A percentile compares a stretch with the other conserved stretches of the same genome.
phyloP scores from a whole-genome alignment of 352 stramenopile species.

The Pythium aristosporum region DNA sequence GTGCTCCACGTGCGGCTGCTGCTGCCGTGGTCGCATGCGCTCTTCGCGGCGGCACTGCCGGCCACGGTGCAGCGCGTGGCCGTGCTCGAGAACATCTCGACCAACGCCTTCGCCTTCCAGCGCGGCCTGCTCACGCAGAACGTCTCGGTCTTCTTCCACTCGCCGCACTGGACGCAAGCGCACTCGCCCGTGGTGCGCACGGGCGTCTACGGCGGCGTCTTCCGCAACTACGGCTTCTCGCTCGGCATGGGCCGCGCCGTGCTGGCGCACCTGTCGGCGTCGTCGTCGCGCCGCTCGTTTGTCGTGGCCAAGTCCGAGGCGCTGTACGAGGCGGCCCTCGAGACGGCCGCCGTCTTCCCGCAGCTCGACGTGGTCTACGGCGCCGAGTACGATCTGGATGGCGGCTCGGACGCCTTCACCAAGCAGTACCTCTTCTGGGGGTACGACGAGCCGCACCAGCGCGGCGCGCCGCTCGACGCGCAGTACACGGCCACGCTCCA shows the following conservation, averaged over 20 bases:
- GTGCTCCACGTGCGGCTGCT: constrained; percentile 74
- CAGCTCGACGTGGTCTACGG: constrained; percentile 62
- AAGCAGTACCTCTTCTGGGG: constrained; percentile 92
- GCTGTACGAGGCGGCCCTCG: constrained; percentile 54
- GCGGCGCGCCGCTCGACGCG: constrained; percentile 31
- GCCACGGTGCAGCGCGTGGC: constrained; percentile 53
- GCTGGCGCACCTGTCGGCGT: constrained; percentile 48
- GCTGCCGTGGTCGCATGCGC: constrained; percentile 67
- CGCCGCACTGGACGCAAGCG: constrained; percentile 30
- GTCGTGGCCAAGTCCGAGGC: constrained; percentile 81
- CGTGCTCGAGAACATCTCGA: constrained; percentile 73
- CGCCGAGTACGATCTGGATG: constrained; percentile 37
- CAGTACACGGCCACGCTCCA: constrained; percentile 45
- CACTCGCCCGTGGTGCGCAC: constrained; percentile 41
- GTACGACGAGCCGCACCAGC: constrained; percentile 59
- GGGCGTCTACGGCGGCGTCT: constrained; percentile 69
- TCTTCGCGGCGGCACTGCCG: constrained; percentile 69
- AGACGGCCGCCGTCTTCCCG: constrained; percentile 45
- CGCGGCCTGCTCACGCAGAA: constrained; percentile 65
- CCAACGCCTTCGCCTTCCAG: constrained; percentile 61
- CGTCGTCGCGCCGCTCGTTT: constrained; percentile 55
- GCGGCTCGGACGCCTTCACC: constrained; percentile 43
- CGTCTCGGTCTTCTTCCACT: constrained; percentile 76
- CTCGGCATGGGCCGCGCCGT: constrained; percentile 66
- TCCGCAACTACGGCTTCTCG: constrained; percentile 63